A percentile compares a stretch with the other conserved stretches of the same genome.
phyloP scores from a whole-genome alignment of 768 basidiomycete genomes.

The Russula abietina region DNA sequence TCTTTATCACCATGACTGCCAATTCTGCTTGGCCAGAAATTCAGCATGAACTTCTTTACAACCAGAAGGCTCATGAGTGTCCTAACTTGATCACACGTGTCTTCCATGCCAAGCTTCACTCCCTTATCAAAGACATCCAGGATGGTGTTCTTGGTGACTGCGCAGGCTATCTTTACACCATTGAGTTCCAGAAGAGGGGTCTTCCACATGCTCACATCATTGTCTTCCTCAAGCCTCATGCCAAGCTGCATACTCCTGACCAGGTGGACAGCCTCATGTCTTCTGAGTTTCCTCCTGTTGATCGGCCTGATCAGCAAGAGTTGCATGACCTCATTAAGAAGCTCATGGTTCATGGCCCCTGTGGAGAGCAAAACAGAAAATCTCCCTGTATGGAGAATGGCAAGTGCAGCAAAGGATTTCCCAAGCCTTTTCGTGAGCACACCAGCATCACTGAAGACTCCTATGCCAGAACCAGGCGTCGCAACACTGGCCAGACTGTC shows the following conservation, averaged over 20 bases:
- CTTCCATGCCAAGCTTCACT: background rate
- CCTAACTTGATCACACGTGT: background rate
- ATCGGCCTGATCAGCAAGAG: too few relatives aligned
- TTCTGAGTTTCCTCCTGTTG: too few relatives aligned
- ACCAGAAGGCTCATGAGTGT: conserved; percentile 26
- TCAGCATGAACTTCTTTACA: background rate
- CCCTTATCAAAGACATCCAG: background rate
- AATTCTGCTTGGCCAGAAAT: conserved; percentile 44
- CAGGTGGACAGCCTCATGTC: background rate
- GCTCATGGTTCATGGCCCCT: too few relatives aligned
- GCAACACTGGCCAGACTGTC: too few relatives aligned
- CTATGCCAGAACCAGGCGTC: too few relatives aligned
- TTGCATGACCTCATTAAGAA: too few relatives aligned
- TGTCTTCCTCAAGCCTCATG: too few relatives aligned
- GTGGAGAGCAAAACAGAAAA: too few relatives aligned
- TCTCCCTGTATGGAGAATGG: too few relatives aligned
- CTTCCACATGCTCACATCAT: background rate
- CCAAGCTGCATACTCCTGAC: background rate
- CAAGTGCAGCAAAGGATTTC: too few relatives aligned
- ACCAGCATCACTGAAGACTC: too few relatives aligned
- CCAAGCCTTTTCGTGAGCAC: too few relatives aligned
- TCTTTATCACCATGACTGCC: conserved; percentile 42
- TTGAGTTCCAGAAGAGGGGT: background rate
- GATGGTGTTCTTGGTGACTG: background rate
- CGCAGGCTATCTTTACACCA: background rate